Base-by-base conservation (phyloP, 257 asterid species). In the Lantana camara region DNA sequence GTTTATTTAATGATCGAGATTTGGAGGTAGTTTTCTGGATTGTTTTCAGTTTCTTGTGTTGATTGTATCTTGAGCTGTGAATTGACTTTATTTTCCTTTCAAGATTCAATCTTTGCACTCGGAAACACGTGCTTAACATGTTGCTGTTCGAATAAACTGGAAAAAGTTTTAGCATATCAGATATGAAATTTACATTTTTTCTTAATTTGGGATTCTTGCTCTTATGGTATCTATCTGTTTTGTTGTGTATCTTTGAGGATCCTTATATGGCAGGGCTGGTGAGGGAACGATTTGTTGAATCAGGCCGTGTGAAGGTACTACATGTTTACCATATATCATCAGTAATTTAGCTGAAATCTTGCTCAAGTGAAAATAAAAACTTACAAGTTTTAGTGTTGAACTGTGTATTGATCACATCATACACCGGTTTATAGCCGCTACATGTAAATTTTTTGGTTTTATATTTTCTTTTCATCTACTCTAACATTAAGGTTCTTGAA, bases 201-300 rank as follows among this genome's bases (percentile, higher is more conserved):
- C 32, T 27, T 2, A 29, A 27, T 47, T 46, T 58, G 30, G 17
- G 40, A 27, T 57, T 70, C 49, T 49, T 57, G 60, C 57, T 66
- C 30, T 56, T 41, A 3, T 32, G 54, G 14, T 12, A 53, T 48
- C 32, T 47, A n/a, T n/a, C n/a, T n/a, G n/a, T 41, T 22, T 60
- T 51, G 56, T 22, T 69, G 67, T 49, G 1, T 50, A 59, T 37
- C 40, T 52, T 69, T 59, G 77, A 94, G 99, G 99, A 94, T 75
- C 95, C 99, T 3, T 73, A 88, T 69, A 94, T 94, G 97, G 97
- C 96, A 47, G 74, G 73, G 7, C 81, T 94, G 72, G 91, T 84
- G 51, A 83, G 78, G 55, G 97, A 94, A 76, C 85, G 97, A 11
- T 94, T 94, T 82, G 64, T 82, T 17, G 82, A 72, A 47, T 47